Evolutionary conservation across 164 flowering plant species (phyloP).

Genomic region (Magnolia changhungtana): DNA sequence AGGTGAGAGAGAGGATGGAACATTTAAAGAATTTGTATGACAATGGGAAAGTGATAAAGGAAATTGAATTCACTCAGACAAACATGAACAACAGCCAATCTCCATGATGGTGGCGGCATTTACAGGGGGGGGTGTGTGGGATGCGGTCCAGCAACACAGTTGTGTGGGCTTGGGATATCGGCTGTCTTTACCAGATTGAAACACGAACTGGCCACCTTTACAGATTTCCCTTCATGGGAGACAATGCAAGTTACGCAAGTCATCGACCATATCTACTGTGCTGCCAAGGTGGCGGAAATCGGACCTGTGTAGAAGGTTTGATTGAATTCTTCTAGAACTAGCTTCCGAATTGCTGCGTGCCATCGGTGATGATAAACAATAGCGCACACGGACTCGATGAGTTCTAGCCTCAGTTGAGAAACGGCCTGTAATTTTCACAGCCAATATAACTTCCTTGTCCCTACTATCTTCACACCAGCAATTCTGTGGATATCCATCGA

Average conservation of each 20-base stretch:
- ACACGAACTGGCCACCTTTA: neutral
- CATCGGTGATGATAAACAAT: conserved; percentile 50
- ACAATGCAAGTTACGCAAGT: conserved; percentile 39
- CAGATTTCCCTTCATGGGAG: conserved; percentile 31
- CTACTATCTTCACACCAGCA: conserved; percentile 91
- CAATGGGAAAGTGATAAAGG: neutral
- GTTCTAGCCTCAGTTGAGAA: conserved; percentile 39
- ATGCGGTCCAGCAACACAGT: neutral
- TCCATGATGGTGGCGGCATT: conserved; percentile 12
- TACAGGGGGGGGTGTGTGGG: conserved; percentile 13
- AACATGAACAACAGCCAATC: conserved; percentile 1
- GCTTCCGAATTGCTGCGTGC: conserved; percentile 29
- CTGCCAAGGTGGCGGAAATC: conserved; percentile 41
- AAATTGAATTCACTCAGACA: conserved; percentile 5
- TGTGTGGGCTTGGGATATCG: neutral
- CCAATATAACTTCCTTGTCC: conserved; percentile 70
- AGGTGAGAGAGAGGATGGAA: conserved; percentile 4
- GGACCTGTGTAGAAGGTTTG: conserved; percentile 50
- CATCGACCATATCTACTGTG: conserved; percentile 49
- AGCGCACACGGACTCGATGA: conserved; percentile 56
- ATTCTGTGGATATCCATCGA: conserved; percentile 78
- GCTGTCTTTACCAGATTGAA: neutral
- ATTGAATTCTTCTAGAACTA: conserved; percentile 27
- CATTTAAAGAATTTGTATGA: conserved; percentile 1
- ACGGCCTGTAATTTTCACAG: conserved; percentile 49